Conservation (phyloP, 345 rosid species). For the Corchorus olitorius region DNA sequence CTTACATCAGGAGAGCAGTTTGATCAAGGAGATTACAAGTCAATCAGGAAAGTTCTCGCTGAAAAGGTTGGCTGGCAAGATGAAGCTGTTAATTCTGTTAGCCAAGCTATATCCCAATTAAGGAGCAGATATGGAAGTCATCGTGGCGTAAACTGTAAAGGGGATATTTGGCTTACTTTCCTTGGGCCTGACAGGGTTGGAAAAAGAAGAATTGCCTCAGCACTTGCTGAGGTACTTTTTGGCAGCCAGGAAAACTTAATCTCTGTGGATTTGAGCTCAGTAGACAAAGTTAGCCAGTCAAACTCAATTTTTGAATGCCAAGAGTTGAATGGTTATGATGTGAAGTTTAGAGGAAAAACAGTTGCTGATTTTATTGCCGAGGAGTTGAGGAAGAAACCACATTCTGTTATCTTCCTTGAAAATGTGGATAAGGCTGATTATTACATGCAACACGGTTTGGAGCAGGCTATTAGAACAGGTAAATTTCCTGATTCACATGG, state of each 20-base stretch:
- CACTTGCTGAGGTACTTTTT: conserved; percentile 57
- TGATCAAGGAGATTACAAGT: conserved; percentile 46
- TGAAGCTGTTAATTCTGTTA: conserved; percentile 53
- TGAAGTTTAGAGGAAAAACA: conserved; percentile 48
- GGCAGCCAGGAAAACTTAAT: conserved; percentile 47
- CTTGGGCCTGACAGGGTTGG: conserved; percentile 74
- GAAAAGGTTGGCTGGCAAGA: conserved; percentile 63
- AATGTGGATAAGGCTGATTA: conserved; percentile 68
- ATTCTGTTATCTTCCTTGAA: conserved; percentile 61
- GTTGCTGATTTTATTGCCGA: conserved; percentile 50
- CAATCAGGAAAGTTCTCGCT: conserved; percentile 44
- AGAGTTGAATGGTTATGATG: conserved; percentile 32
- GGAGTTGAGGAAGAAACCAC: conserved; percentile 54
- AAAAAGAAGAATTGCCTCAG: conserved; percentile 60
- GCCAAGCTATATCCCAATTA: conserved; percentile 49
- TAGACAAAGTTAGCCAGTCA: conserved; percentile 23
- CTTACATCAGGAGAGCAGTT: conserved; percentile 27
- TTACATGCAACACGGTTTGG: conserved; percentile 46
- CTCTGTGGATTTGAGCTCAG: conserved; percentile 50
- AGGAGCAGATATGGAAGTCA: conserved; percentile 40
- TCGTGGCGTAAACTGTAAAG: conserved; percentile 27
- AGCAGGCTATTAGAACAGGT: conserved; percentile 55
- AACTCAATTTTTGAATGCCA: conserved; percentile 31
- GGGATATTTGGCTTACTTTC: conserved; percentile 64
- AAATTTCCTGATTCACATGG: conserved; percentile 56